Base-by-base conservation (phyloP, 441 rosid genomes). In the Jatropha multifida region DNA sequence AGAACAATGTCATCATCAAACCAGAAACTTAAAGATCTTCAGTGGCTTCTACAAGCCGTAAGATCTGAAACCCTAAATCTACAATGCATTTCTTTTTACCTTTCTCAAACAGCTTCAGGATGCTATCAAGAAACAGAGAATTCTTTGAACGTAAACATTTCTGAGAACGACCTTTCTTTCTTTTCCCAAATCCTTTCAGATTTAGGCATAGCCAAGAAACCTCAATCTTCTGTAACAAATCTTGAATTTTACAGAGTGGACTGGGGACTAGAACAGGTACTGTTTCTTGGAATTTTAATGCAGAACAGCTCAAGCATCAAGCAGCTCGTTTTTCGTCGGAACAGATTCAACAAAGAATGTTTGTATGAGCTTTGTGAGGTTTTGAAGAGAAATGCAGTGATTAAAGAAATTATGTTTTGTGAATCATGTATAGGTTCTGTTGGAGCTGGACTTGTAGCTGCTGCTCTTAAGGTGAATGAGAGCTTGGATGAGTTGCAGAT, bases 401-500 rank as follows among this genome's bases (percentile, higher is more conserved):
- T 94, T 74, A 92, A 87, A 78, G 96, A 90, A 86, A 56, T 96
- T 44, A 78, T 83, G 79, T 85, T 94, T 76, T 73, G 78, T 9
- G 96, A 89, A 75, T 92, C 93, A 3, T 74, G 83, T 6, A 80
- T 96, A 13, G 93, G 93, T 55, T 65, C 72, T 17, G 74, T 63
- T 60, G 97, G 99, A 71, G 97, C 97, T 73, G 75, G 88, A 40
- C 74, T 89, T 59, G 70, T 94, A 10, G 97, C 93, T 12, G 79
- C 83, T 15, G 93, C 97, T 73, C 90, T 93, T 18, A 84, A 74
- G 83, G 81, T 78, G 67, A 96, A 91, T 78, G 93, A 86, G 42
- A 80, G 84, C 74, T 73, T 93, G 86, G 97, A 96, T 71, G 99
- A 94, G 84, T 62, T 92, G 80, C 98, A 94, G 85, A 90, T 96